Evolutionary conservation across 768 basidiomycete genomes (phyloP), one percentile per base, ranked within the genome.

Genomic region (Naganishia kalamii): DNA sequence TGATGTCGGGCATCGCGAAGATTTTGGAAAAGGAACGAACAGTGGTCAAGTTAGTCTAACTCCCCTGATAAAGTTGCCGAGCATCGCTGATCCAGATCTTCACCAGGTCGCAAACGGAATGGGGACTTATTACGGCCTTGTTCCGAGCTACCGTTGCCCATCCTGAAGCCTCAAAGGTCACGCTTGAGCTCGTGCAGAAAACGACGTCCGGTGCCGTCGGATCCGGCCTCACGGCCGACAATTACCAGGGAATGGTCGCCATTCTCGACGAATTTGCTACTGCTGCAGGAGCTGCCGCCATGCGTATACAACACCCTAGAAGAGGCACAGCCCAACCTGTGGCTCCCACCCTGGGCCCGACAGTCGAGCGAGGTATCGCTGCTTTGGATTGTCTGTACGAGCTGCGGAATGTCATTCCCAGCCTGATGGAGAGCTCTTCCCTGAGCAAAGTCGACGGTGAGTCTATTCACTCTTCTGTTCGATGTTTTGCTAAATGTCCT

Each of bases 111-210:
- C 87, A 88, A 69, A 97, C 94, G 0, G 94, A 98, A 75, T 99
- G 94, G 94, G 92, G 90, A 67, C 81, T 98, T 43, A 84, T 93
- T 23, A 90, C 93, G 71, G 88, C 90, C 0, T 81, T 97, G 30
- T 83, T 98, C 68, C 85, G 90, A 51, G 87, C 87, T 1, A 93
- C 92, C 0, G 84, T 92, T 44, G 82, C 86, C 13, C 88, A 96
- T 73, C 85, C 90, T 11, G 90, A 91, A 77, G 93, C 92, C 5
- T 86, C 90, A 27, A 87, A 89, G 40, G 80, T 86, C 59, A 88
- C 94, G 1, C 89, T 97, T 73, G 86, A 86, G 21, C 82, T 96
- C 21, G 80, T 94, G n/a, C 78, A 82, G 19, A 80, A 79, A 44
- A 81, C 97, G n/a, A 82, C 83, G 15, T 76, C 82, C 0, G 86